Conservation (phyloP, 176 grass and related monocot genomes). For the Oryza brachyantha region DNA sequence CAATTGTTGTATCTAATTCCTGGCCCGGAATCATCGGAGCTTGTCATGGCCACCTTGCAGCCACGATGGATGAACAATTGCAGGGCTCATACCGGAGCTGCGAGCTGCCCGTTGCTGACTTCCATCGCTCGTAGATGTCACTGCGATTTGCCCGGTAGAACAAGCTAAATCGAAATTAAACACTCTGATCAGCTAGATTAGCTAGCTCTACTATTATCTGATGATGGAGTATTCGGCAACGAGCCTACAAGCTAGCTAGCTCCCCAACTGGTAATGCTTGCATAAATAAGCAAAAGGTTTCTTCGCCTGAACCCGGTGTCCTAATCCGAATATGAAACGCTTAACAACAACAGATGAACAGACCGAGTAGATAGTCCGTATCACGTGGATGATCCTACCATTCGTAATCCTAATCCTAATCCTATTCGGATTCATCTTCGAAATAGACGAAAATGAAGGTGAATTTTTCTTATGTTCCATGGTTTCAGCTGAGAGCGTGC, state of each 20-base stretch:
- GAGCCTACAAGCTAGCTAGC: not conserved
- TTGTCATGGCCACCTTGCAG: slow-evolving; percentile 31
- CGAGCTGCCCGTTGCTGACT: not conserved
- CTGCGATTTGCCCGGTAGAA: not conserved
- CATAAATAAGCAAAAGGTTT: not conserved
- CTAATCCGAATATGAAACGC: not conserved
- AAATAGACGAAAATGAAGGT: too few species aligned
- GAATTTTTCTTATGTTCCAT: not conserved
- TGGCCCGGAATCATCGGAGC: slow-evolving; percentile 1
- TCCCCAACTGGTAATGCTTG: not conserved
- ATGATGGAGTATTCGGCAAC: not conserved
- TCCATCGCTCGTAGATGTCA: not conserved
- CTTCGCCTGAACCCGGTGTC: not conserved
- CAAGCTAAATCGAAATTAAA: slow-evolving; percentile 20
- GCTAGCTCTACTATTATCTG: not conserved
- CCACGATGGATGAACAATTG: slow-evolving; percentile 19
- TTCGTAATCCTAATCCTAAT: too few species aligned
- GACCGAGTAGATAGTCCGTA: too few species aligned
- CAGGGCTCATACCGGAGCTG: not conserved
- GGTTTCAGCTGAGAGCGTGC: not conserved
- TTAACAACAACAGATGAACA: not conserved
- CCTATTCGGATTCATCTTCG: not conserved
- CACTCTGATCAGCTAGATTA: not conserved
- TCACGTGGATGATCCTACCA: too few species aligned
- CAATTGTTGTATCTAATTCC: slow-evolving; percentile 17